phyloP scores from a whole-genome alignment of 2,329 filamentous ascomycete genomes.

The Samsoniella hepiali region DNA sequence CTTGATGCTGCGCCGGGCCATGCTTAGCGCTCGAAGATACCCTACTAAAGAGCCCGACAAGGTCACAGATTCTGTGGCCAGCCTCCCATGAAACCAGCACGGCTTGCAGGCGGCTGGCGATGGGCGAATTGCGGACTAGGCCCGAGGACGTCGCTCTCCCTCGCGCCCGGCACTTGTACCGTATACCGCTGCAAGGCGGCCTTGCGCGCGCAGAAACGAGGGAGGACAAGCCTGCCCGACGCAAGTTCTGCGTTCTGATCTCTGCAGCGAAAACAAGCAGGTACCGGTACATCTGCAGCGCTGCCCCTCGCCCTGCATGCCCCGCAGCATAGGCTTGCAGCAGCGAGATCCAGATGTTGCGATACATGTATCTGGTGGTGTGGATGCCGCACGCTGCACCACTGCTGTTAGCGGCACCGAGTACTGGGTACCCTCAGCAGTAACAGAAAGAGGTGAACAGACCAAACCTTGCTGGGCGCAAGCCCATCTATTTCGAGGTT shows the following conservation, averaged over 20 bases:
- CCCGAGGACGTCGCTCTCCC: too few species aligned
- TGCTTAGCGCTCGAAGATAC: not conserved
- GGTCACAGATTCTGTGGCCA: conserved; percentile 1
- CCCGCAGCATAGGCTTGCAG: conserved; percentile 10
- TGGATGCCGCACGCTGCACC: not conserved
- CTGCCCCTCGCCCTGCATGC: conserved; percentile 1
- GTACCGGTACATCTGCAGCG: not conserved
- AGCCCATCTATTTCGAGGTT: not conserved
- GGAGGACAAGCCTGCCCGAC: too few species aligned
- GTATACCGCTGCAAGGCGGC: not conserved
- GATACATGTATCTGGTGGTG: conserved; percentile 12
- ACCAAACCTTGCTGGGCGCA: not conserved
- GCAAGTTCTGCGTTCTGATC: not conserved
- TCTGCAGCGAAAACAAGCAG: not conserved
- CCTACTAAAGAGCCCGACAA: not conserved
- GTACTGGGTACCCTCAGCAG: not conserved
- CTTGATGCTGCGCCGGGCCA: not conserved
- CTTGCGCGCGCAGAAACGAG: too few species aligned
- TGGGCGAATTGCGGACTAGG: not conserved
- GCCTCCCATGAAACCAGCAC: conserved; percentile 9
- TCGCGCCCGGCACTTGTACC: not conserved
- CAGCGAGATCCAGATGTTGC: conserved; percentile 8
- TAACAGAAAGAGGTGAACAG: too few species aligned
- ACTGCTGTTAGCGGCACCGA: not conserved
- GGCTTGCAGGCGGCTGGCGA: conserved; percentile 9